Evolutionary conservation across 208 protist species (phyloP).

Genomic region (Trypanosoma melophagium): DNA sequence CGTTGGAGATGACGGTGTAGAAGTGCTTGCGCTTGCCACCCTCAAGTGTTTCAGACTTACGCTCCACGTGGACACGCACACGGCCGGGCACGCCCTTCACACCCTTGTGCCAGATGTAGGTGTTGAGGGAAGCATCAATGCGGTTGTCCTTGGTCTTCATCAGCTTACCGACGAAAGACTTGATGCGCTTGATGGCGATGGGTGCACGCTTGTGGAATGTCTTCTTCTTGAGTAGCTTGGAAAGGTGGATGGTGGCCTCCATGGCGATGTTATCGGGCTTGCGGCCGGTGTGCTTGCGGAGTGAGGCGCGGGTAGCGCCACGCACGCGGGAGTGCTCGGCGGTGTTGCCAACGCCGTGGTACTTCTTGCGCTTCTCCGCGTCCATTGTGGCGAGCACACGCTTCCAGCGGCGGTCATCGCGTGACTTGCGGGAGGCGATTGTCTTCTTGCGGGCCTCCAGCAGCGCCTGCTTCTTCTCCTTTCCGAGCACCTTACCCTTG

Average conservation of each 20-base stretch:
- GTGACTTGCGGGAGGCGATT: conserved; percentile 69
- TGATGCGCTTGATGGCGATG: conserved; percentile 95
- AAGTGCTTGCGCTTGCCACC: conserved; percentile 87
- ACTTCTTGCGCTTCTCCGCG: conserved; percentile 83
- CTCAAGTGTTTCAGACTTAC: conserved; percentile 82
- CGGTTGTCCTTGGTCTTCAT: conserved; percentile 98
- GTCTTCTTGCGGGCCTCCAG: conserved; percentile 75
- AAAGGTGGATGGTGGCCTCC: conserved; percentile 97
- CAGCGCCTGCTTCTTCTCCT: conserved; percentile 81
- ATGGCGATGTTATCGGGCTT: conserved; percentile 89
- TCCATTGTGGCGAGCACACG: conserved; percentile 85
- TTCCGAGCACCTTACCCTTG: conserved; percentile 82
- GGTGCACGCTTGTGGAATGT: conserved; percentile 97
- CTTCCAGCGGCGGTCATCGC: conserved; percentile 90
- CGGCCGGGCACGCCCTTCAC: conserved; percentile 93
- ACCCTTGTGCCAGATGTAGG: conserved; percentile 96
- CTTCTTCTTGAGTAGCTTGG: conserved; percentile 95
- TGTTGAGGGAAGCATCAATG: conserved; percentile 96
- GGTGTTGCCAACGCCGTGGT: conserved; percentile 87
- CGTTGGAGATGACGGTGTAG: conserved; percentile 90
- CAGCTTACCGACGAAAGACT: conserved; percentile 91
- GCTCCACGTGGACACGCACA: conserved; percentile 93
- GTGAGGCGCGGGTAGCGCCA: conserved; percentile 75
- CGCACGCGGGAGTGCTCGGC: conserved; percentile 83
- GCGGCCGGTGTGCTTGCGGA: conserved; percentile 82